These are phyloP conservation scores for Phalaenopsis equestris DNA, from an alignment of 106 monocot genomes.

Conservation along the genomic window DNA sequence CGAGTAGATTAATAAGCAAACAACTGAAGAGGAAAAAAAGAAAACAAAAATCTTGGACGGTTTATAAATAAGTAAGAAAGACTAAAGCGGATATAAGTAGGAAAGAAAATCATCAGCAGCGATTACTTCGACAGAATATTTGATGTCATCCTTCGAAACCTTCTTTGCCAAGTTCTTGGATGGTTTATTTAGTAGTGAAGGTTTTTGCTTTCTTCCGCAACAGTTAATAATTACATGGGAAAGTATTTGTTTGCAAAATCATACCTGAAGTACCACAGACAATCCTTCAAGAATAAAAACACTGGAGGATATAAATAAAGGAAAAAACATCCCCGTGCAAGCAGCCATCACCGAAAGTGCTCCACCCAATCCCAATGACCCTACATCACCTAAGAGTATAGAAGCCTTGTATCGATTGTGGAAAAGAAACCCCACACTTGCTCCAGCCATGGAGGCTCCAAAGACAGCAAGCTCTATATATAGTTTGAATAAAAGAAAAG, in stretches of 20 bases:
- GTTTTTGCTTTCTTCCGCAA: not conserved
- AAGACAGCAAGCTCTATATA: conserved; percentile 74
- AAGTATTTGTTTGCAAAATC: not conserved
- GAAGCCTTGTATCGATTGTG: conserved; percentile 84
- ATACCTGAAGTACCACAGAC: conserved; percentile 68
- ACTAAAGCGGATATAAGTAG: not conserved
- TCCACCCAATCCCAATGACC: conserved; percentile 80
- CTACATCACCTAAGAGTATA: conserved; percentile 70
- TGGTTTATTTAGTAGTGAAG: not conserved
- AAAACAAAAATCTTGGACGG: not conserved
- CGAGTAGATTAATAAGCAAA: too few relatives aligned
- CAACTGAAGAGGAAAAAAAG: too few relatives aligned
- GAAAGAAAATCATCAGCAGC: not conserved
- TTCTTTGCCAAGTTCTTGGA: not conserved
- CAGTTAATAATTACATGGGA: not conserved
- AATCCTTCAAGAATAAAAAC: conserved; percentile 50
- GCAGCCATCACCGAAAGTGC: conserved; percentile 87
- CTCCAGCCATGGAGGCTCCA: conserved; percentile 89
- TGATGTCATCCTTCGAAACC: not conserved
- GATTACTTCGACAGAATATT: not conserved
- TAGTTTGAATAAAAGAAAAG: not conserved
- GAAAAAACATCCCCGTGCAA: conserved; percentile 88
- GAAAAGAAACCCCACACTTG: conserved; percentile 80
- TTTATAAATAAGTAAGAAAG: not conserved
- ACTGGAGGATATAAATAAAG: conserved; percentile 58